Evolutionary conservation across 1,139 yeast genomes (phyloP).

Genomic region (Nematodospora anomalae): DNA sequence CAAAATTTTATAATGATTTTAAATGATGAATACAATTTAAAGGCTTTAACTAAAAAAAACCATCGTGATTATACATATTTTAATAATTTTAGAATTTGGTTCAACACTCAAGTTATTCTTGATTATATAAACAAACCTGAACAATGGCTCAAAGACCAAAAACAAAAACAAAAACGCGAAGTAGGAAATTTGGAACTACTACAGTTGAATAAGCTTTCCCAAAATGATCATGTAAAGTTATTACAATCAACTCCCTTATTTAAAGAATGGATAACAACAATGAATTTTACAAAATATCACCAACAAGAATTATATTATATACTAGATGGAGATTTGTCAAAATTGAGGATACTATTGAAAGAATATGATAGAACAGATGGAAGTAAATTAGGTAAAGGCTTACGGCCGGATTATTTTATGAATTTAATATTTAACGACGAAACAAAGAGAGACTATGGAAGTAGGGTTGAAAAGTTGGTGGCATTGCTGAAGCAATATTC

Average conservation of each 20-base stretch:
- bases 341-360: slow-evolving; percentile 11
- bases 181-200: slow-evolving; percentile 23
- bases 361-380: slow-evolving; percentile 9
- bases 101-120: slow-evolving; percentile 21
- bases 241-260: slow-evolving; percentile 24
- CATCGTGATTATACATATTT: slow-evolving; percentile 30
- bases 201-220: slow-evolving; percentile 22
- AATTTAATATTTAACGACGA: slow-evolving; percentile 20
- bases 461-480: slow-evolving; percentile 17
- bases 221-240: slow-evolving; percentile 31
- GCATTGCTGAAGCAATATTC: slow-evolving; percentile 6
- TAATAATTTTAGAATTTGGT: slow-evolving; percentile 37
- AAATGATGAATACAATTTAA: slow-evolving; percentile 29
- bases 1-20: slow-evolving; percentile 27
- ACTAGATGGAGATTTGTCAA: slow-evolving; percentile 11
- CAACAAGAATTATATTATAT: slow-evolving; percentile 24
- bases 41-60: slow-evolving; percentile 25
- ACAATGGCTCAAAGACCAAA: slow-evolving; percentile 21
- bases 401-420: slow-evolving; percentile 31
- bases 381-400: slow-evolving; percentile 16
- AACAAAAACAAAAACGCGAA: neutral
- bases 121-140: slow-evolving; percentile 25
- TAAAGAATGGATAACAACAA: slow-evolving; percentile 25
- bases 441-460: slow-evolving; percentile 18
- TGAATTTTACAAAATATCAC: slow-evolving; percentile 29